Base-by-base conservation (phyloP, 2,329 filamentous ascomycete species). In the Alternaria rosae region DNA sequence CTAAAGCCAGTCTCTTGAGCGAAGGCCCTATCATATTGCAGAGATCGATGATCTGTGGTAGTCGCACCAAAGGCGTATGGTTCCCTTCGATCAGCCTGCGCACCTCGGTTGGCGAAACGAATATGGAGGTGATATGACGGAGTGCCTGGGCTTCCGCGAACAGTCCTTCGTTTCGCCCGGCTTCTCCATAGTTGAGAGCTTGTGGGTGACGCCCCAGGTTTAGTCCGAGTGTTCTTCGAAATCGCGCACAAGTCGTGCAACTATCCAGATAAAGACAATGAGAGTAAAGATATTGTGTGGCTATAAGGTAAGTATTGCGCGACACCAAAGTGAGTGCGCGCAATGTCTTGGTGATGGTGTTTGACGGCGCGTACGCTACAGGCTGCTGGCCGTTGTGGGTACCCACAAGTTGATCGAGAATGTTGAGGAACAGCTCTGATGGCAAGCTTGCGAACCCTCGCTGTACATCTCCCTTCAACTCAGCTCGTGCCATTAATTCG, bases 381-480 rank as follows among this genome's bases (percentile, higher is more conserved):
- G 69, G 68, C 28, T 64, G 57, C 4, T 26, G 48, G 32, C 67
- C 64, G 48, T 65, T 43, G 21, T 54, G 57, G 12, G 60, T 70
- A 6, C 59, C 64, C 12, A 75, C 68, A 12, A 77, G 65, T 54
- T 76, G 69, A 41, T 77, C 74, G 20, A 77, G 65, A 13, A 76
- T 54, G 23, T 66, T 60, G 12, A 74, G 61, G 30, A 76, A 71
- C 2, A 76, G 56, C 41, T 77, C 75, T 4, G 62, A 44, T 3
- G 75, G 74, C 8, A 77, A 63, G 20, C 21, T 32, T 4, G 47
- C 20, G 20, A 50, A 50, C 32, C 28, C 47, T 35, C n/a, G 47
- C 17, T 20, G 17, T 21, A 11, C 15, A 0, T 15, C 15, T 9
- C 8, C n/a, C 8, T 21, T 28, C 5, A 20, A 20, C 1, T 23